A percentile compares a stretch with the other conserved stretches of the same genome.
Conservation (phyloP, 2,329 filamentous ascomycete genomes). For the Pseudogymnoascus verrucosus region DNA sequence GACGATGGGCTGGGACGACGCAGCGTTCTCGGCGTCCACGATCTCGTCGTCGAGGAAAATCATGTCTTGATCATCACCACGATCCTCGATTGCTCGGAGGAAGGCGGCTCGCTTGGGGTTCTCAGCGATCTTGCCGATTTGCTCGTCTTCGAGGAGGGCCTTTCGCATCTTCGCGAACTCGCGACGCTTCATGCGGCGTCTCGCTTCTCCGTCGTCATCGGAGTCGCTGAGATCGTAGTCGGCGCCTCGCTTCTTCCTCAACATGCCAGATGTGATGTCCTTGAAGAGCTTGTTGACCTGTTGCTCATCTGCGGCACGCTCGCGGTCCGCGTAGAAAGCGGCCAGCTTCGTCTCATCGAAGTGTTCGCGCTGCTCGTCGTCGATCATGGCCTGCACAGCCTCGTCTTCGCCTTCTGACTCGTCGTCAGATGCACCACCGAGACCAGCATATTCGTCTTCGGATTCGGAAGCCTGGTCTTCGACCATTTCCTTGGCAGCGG, state of each 20-base stretch:
- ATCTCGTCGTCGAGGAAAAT: conserved; percentile 58
- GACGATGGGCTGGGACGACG: conserved; percentile 28
- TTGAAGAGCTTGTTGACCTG: conserved; percentile 85
- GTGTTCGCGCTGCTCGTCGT: conserved; percentile 70
- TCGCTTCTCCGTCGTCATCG: conserved; percentile 75
- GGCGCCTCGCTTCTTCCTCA: conserved; percentile 73
- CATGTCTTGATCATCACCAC: conserved; percentile 59
- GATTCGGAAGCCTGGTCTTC: conserved; percentile 95
- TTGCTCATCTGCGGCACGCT: conserved; percentile 74
- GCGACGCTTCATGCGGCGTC: conserved; percentile 70
- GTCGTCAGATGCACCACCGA: conserved; percentile 85
- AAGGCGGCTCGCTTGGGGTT: conserved; percentile 88
- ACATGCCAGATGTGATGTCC: conserved; percentile 80
- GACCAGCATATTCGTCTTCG: conserved; percentile 92
- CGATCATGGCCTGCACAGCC: conserved; percentile 69
- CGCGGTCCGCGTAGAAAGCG: conserved; percentile 68
- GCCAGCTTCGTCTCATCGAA: conserved; percentile 74
- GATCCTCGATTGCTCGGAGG: conserved; percentile 80
- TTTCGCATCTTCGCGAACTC: conserved; percentile 91
- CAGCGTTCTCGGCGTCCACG: conserved; percentile 30
- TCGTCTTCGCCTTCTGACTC: conserved; percentile 70
- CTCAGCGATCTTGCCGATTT: conserved; percentile 80
- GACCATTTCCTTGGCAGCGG: conserved; percentile 77
- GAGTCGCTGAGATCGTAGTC: conserved; percentile 84
- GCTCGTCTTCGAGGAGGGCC: conserved; percentile 79